Conservation (phyloP, 2,329 filamentous ascomycete genomes). For the Mycosphaerelloides madeirae region DNA sequence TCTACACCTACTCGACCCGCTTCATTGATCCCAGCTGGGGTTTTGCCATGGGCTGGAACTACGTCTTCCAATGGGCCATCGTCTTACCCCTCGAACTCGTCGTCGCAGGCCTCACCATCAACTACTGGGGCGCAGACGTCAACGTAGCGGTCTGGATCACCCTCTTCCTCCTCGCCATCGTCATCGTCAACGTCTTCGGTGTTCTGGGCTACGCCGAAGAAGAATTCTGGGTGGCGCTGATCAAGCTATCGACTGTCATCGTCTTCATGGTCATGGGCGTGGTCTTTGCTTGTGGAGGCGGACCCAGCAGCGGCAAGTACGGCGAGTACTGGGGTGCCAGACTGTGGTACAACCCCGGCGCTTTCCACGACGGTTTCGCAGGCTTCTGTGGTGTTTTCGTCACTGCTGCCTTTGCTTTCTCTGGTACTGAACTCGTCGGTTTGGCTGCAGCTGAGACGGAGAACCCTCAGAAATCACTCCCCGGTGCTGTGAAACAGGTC, state of each 20-base stretch:
- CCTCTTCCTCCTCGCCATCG: conserved; percentile 22
- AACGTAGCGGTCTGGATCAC: conserved; percentile 23
- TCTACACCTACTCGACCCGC: conserved; percentile 38
- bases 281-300: conserved; percentile 53
- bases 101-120: conserved; percentile 23
- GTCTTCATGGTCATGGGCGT: conserved; percentile 62
- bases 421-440: conserved; percentile 59
- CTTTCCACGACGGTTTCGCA: conserved; percentile 56
- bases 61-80: conserved; percentile 27
- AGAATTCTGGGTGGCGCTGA: conserved; percentile 25
- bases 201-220: conserved; percentile 28
- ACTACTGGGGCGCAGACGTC: conserved; percentile 23
- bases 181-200: conserved; percentile 26
- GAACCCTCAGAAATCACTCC: conserved; percentile 76
- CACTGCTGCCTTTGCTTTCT: conserved; percentile 59
- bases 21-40: conserved; percentile 42
- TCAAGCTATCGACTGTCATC: conserved; percentile 41
- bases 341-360: conserved; percentile 37
- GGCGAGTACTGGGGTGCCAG: conserved; percentile 47
- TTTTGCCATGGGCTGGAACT: conserved; percentile 30
- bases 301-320: conserved; percentile 38
- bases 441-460: conserved; percentile 72
- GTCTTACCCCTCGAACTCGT: conserved; percentile 25
- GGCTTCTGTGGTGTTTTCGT: conserved; percentile 61
- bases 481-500: conserved; percentile 84